Conservation (phyloP, 139 green algal species). For the Limnomonas spitsbergensis region DNA sequence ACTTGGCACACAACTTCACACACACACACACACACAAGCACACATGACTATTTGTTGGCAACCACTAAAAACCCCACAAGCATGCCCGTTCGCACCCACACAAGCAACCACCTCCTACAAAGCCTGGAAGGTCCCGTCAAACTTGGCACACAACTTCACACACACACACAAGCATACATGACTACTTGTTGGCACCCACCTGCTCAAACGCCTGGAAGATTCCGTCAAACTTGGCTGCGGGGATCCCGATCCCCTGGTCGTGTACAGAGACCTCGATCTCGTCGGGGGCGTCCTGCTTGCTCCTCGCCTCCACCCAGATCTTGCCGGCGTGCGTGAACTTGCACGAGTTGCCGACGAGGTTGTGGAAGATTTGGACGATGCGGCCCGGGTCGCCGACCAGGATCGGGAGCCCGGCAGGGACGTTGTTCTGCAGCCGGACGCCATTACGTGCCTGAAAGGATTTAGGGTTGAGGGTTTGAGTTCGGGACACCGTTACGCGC, state of each 20-base stretch:
- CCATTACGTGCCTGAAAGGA: not conserved
- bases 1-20: not conserved
- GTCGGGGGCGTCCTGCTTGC: too few species aligned
- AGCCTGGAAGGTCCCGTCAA: too few species aligned
- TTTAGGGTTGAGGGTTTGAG: not conserved
- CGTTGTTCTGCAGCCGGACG: constrained; percentile 43
- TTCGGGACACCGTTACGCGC: not conserved
- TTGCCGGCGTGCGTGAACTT: constrained; percentile 51
- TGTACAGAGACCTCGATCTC: constrained; percentile 54
- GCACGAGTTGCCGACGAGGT: constrained; percentile 54
- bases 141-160: too few species aligned
- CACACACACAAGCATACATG: not conserved
- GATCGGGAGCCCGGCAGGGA: constrained; percentile 25
- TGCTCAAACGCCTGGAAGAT: constrained; percentile 34
- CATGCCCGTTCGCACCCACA: too few species aligned
- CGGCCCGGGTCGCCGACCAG: constrained; percentile 50
- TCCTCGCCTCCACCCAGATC: not conserved
- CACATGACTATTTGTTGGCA: not conserved
- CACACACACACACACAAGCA: not conserved
- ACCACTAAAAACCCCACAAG: too few species aligned
- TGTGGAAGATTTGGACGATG: constrained; percentile 52
- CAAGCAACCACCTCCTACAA: too few species aligned
- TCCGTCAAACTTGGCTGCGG: constrained; percentile 9
- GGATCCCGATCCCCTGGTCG: constrained; percentile 70
- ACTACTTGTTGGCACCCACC: constrained; percentile 4